Conservation (phyloP, 2,329 filamentous ascomycete genomes). For the Geoglossum cookeanum region DNA sequence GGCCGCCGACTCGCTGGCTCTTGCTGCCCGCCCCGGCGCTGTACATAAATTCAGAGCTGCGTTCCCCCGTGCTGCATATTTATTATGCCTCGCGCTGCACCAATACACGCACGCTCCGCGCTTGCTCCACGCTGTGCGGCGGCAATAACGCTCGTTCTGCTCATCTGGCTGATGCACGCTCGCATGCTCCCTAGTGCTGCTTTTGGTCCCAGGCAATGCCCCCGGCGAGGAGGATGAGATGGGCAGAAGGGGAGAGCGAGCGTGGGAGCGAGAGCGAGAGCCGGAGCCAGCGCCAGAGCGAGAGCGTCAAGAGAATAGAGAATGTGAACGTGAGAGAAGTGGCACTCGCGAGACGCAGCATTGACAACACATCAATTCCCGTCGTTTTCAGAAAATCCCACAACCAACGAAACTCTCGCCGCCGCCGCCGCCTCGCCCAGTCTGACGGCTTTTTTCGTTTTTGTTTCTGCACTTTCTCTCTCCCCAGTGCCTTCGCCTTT, state of each 20-base stretch:
- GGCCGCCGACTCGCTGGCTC: too few species aligned
- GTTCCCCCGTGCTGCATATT: too few species aligned
- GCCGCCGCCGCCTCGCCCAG: not conserved
- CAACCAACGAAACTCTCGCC: not conserved
- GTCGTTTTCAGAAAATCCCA: not conserved
- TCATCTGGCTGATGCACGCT: not conserved
- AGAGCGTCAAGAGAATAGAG: not conserved
- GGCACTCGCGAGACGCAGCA: not conserved
- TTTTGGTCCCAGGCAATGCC: not conserved
- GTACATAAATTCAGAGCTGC: too few species aligned
- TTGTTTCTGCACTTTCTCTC: not conserved
- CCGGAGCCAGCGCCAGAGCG: not conserved
- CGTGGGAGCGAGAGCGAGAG: not conserved
- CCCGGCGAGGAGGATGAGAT: not conserved
- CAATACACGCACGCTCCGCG: not conserved
- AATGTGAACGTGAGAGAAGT: not conserved
- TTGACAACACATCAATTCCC: not conserved
- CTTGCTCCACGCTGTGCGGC: not conserved
- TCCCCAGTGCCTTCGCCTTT: not conserved
- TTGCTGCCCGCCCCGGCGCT: too few species aligned
- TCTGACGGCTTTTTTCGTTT: not conserved
- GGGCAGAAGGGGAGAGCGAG: not conserved
- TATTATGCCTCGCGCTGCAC: too few species aligned
- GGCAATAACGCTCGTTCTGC: not conserved
- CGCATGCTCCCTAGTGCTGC: not conserved